Conservation (phyloP, 129 eudicot genomes). For the Gnaphalium uliginosum region DNA sequence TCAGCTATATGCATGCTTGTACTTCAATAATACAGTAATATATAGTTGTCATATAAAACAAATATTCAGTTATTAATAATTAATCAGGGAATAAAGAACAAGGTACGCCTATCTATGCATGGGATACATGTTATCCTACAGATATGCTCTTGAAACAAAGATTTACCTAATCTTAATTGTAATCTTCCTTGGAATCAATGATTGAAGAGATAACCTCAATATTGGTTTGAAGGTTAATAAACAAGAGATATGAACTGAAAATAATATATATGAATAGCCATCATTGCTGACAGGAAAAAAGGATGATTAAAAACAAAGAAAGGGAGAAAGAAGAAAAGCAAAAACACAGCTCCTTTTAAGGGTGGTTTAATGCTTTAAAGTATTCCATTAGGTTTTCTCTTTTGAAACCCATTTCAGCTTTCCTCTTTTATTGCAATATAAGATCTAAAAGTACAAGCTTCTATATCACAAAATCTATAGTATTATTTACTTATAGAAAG, state of each 20-base stretch:
- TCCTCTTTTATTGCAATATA: constrained; percentile 43
- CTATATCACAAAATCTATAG: constrained; percentile 28
- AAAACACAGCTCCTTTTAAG: constrained; percentile 44
- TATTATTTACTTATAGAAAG: constrained; percentile 1
- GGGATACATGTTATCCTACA: not conserved
- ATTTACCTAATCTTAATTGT: constrained; percentile 9
- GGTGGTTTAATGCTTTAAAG: constrained; percentile 47
- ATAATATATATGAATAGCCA: constrained; percentile 22
- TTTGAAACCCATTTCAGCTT: constrained; percentile 63
- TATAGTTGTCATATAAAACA: not conserved
- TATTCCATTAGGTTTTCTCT: constrained; percentile 39
- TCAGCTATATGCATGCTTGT: not conserved
- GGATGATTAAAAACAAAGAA: constrained; percentile 31
- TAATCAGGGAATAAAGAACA: not conserved
- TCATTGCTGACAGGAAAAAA: constrained; percentile 39
- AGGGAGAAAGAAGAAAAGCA: constrained; percentile 37
- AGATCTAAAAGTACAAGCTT: constrained; percentile 47
- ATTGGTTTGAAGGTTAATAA: constrained; percentile 25
- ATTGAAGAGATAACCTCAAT: constrained; percentile 33
- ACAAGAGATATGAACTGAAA: constrained; percentile 17
- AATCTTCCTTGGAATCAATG: constrained; percentile 31
- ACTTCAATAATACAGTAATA: not conserved
- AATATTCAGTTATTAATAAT: not conserved
- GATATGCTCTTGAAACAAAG: not conserved
- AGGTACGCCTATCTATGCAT: constrained; percentile 1